These are phyloP conservation scores for Ganoderma sinense DNA, from an alignment of 1,284 basidiomycete species.

Conservation along the genomic window DNA sequence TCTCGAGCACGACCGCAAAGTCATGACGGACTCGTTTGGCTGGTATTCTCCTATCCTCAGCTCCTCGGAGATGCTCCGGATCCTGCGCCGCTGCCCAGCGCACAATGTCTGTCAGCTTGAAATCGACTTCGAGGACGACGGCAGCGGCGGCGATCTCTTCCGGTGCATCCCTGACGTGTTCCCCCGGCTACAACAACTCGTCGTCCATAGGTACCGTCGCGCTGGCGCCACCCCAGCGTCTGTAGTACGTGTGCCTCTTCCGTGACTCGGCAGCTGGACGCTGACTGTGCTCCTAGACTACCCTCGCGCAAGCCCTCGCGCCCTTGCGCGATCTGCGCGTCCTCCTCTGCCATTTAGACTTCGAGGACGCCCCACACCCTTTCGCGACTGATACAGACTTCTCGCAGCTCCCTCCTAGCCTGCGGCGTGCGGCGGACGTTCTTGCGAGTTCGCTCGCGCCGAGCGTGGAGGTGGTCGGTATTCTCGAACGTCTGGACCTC, in stretches of 20 bases:
- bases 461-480: background rate
- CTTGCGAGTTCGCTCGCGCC: background rate
- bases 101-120: background rate
- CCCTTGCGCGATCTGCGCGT: background rate
- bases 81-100: background rate
- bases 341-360: background rate
- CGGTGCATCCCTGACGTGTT: background rate
- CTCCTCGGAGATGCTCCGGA: background rate
- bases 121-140: background rate
- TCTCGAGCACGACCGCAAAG: background rate
- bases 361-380: background rate
- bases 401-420: background rate
- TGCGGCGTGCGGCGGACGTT: background rate
- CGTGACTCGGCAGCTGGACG: background rate
- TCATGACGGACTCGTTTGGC: background rate
- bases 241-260: background rate
- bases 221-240: background rate
- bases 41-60: conserved; percentile 6
- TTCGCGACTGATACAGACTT: background rate
- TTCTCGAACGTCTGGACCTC: background rate
- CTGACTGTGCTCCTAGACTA: background rate
- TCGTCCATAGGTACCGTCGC: background rate
- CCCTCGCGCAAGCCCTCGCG: background rate
- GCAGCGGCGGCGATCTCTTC: background rate
- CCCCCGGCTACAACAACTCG: background rate